Evolutionary conservation across 345 rosid genomes (phyloP), one percentile per base, ranked within the genome.

Genomic region (Salix viminalis): DNA sequence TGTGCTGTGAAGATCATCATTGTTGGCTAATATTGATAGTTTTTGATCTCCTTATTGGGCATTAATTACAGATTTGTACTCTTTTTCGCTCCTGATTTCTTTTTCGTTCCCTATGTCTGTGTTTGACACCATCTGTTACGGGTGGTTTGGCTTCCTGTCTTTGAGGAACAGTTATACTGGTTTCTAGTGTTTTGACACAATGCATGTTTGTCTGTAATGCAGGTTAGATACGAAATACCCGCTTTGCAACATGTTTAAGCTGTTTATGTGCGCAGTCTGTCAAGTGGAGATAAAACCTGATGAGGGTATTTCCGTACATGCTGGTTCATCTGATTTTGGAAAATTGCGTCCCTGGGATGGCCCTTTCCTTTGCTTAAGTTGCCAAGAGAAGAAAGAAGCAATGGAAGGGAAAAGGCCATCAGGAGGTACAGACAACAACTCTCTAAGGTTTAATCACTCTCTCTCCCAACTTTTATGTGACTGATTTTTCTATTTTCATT

Each of bases 271-370:
- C 79, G 99, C 99, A n/a, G 95, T 96, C 60, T 96, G 99, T 84
- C 99, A 96, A 90, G 87, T 92, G 85, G 99, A 96, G 87, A 88
- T 94, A 71, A 94, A 89, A 87, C 99, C 99, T 42, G 98, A 94
- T 69, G 94, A 96, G 86, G 99, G 98, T 70, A 80, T 92, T 67
- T 94, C 99, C 66, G 88, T 96, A 84, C 99, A 96, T 65, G 90
- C 90, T 50, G 97, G 88, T 13, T 70, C 93, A 32, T 76, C 95
- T 76, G 81, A 86, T 80, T 75, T 84, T 12, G 82, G 90, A 73
- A 94, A 87, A 81, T 77, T 89, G 76, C 97, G 97, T 71, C 96
- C 99, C 6, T 94, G 98, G 94, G 99, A 96, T 89, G 99, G 99
- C 76, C 99, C 99, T 74, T 96, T 94, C 86, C 98, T 96, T 84